These are phyloP conservation scores for Candida vaughaniae DNA, from an alignment of 805 yeast species.

Conservation along the genomic window DNA sequence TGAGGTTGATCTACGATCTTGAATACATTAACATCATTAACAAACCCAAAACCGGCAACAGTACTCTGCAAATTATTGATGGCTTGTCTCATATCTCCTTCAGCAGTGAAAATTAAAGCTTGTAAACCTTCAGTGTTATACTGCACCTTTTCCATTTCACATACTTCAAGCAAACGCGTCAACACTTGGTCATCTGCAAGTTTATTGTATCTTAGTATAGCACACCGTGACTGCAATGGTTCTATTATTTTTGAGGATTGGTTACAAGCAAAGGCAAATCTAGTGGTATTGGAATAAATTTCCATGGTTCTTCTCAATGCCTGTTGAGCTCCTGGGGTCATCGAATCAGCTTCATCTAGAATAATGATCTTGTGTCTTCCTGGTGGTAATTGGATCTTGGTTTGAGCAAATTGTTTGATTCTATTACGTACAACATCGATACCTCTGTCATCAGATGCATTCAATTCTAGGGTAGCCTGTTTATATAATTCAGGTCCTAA, in stretches of 20 bases:
- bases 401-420: constrained; percentile 95
- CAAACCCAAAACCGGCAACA: constrained; percentile 88
- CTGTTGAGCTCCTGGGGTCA: constrained; percentile 97
- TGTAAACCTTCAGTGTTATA: constrained; percentile 88
- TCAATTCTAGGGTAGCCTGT: constrained; percentile 88
- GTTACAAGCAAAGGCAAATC: constrained; percentile 98
- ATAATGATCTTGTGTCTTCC: constrained; percentile 93
- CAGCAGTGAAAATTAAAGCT: constrained; percentile 92
- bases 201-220: constrained; percentile 81
- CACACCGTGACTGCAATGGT: constrained; percentile 95
- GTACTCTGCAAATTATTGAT: constrained; percentile 92
- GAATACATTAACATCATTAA: constrained; percentile 90
- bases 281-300: constrained; percentile 81
- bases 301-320: constrained; percentile 77
- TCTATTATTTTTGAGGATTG: constrained; percentile 93
- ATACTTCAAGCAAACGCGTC: constrained; percentile 68
- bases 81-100: constrained; percentile 99
- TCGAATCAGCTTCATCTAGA: constrained; percentile 92
- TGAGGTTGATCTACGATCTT: constrained; percentile 96
- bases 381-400: constrained; percentile 79
- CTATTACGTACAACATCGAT: constrained; percentile 93
- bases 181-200: constrained; percentile 84
- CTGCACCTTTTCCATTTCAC: constrained; percentile 67
- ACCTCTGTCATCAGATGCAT: constrained; percentile 97
- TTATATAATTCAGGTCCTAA: constrained; percentile 64